These are phyloP conservation scores for Primulina eburnea DNA, from an alignment of 257 asterid genomes.

Conservation along the genomic window DNA sequence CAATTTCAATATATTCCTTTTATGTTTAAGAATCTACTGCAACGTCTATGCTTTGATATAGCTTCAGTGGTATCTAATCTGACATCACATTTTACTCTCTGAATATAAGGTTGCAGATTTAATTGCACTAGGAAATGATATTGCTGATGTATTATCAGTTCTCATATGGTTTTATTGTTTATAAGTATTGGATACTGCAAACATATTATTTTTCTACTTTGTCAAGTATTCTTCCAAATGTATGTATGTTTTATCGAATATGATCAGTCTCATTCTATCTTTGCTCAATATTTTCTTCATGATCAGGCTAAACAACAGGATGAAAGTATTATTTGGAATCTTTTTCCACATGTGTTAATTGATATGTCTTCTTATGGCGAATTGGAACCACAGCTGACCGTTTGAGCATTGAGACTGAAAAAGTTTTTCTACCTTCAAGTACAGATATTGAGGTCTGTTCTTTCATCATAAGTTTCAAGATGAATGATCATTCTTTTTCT, in stretches of 20 bases:
- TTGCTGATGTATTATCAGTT: conserved; percentile 14
- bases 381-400: conserved; percentile 93
- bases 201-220: background rate
- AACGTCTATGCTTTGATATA: background rate
- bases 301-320: conserved; percentile 14
- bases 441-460: conserved; percentile 81
- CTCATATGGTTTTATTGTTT: conserved; percentile 15
- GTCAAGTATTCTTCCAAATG: background rate
- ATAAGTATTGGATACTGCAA: conserved; percentile 13
- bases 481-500: no score
- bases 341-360: background rate
- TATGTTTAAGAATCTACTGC: background rate
- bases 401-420: conserved; percentile 55
- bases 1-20: conserved; percentile 1
- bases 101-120: conserved; percentile 76
- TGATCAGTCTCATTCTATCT: no score
- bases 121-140: conserved; percentile 58
- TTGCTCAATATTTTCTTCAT: no score
- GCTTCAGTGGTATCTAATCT: conserved; percentile 16
- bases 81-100: conserved; percentile 22
- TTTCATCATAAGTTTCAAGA: background rate
- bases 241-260: no score
- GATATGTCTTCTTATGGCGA: conserved; percentile 52
- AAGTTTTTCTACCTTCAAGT: conserved; percentile 71
- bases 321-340: background rate